Evolutionary conservation across 352 stramenopile genomes (phyloP).

Genomic region (Phytophthora podocarpi): DNA sequence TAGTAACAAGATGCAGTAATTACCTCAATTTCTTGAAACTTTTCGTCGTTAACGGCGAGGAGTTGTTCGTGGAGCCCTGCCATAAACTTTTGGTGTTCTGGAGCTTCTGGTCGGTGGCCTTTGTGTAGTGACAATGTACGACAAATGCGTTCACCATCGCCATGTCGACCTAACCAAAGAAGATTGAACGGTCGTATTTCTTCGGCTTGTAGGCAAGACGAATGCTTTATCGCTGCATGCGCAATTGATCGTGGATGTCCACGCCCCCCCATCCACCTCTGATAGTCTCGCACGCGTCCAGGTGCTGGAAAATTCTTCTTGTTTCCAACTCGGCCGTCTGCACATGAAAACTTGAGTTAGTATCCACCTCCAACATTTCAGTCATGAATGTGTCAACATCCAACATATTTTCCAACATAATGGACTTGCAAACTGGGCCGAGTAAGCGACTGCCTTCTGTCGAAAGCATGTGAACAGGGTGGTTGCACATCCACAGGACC

Average conservation of each 20-base stretch:
- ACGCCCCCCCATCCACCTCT: conserved; percentile 22
- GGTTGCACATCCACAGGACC: conserved; percentile 4
- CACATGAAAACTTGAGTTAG: neutral
- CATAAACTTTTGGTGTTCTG: neutral
- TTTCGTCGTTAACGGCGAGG: neutral
- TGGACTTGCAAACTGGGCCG: conserved; percentile 2
- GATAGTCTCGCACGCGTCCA: conserved; percentile 20
- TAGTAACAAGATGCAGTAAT: too few species aligned
- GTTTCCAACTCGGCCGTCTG: neutral
- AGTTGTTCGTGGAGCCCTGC: neutral
- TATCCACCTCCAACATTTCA: conserved; percentile 3
- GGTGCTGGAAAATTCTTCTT: conserved; percentile 8
- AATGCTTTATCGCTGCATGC: neutral
- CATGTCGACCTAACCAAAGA: neutral
- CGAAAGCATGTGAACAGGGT: conserved; percentile 12
- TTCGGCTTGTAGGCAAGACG: neutral
- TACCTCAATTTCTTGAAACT: neutral
- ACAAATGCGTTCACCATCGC: neutral
- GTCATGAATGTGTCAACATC: neutral
- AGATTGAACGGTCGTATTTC: neutral
- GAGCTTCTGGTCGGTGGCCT: neutral
- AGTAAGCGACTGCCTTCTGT: neutral
- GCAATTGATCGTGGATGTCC: neutral
- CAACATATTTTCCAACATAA: conserved; percentile 8
- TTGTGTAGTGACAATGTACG: neutral